phyloP scores from a whole-genome alignment of 2,329 filamentous ascomycete species.

The Monosporascus sp. region DNA sequence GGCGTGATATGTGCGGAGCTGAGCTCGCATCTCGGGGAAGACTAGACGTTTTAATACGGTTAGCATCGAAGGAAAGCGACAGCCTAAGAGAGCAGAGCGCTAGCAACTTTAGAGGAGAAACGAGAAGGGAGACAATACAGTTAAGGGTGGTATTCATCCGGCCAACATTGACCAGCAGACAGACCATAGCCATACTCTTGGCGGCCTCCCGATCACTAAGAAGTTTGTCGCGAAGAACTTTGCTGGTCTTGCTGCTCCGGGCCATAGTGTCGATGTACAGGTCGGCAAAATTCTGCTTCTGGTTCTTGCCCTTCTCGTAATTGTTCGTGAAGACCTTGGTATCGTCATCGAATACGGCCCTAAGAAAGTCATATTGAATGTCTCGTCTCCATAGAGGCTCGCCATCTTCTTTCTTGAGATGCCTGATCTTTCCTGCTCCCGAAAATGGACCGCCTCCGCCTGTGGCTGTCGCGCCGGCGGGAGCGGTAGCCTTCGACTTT shows the following conservation, averaged over 20 bases:
- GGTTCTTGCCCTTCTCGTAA: slow-evolving; percentile 59
- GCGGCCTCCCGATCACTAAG: slow-evolving; percentile 86
- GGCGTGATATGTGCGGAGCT: slow-evolving; percentile 94
- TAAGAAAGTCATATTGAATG: slow-evolving; percentile 83
- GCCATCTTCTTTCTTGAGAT: slow-evolving; percentile 84
- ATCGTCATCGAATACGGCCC: slow-evolving; percentile 72
- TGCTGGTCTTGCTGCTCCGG: slow-evolving; percentile 97
- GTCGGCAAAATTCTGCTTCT: slow-evolving; percentile 80
- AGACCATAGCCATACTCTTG: slow-evolving; percentile 99
- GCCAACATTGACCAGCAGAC: slow-evolving; percentile 91
- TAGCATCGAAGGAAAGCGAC: slow-evolving; percentile 1
- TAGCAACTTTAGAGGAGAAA: background rate
- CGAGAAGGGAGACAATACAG: slow-evolving; percentile 51
- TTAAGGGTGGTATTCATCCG: slow-evolving; percentile 99
- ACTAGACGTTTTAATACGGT: slow-evolving; percentile 41
- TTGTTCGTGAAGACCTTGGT: slow-evolving; percentile 77
- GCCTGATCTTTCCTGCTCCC: slow-evolving; percentile 63
- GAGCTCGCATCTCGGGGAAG: slow-evolving; percentile 98
- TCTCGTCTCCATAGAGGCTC: slow-evolving; percentile 82
- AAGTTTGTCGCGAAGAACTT: slow-evolving; percentile 94
- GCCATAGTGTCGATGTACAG: slow-evolving; percentile 99
- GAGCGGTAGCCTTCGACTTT: slow-evolving; percentile 17
- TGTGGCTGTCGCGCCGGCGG: slow-evolving; percentile 3
- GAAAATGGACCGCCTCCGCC: slow-evolving; percentile 12
- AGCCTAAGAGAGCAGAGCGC: too few relatives aligned